Evolutionary conservation across 192 early-diverging fungal genomes (phyloP).

Genomic region (Gonapodya prolifera): DNA sequence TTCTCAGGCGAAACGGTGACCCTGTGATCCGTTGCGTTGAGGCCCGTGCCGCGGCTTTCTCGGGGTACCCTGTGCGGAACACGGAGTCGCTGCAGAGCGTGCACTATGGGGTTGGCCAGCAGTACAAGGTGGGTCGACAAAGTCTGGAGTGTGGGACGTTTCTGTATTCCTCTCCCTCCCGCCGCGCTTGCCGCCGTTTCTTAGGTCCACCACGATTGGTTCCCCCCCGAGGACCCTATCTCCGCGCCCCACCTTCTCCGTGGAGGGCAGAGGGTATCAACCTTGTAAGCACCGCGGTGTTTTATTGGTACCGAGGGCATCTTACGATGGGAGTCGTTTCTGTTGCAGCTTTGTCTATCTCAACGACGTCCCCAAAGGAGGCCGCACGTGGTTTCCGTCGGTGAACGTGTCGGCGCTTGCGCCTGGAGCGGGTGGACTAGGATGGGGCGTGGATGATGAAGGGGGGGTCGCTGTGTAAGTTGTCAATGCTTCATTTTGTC

Average conservation of each 20-base stretch:
- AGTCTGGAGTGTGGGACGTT: not conserved
- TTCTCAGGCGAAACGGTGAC: not conserved
- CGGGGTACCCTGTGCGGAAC: constrained; percentile 2
- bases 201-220: not conserved
- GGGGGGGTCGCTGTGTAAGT: not conserved
- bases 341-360: not conserved
- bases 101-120: not conserved
- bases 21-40: not conserved
- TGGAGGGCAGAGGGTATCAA: not conserved
- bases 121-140: not conserved
- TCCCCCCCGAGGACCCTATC: not conserved
- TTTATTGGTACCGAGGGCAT: not conserved
- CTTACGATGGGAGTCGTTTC: not conserved
- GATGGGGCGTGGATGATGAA: not conserved
- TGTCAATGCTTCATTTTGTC: too few species aligned
- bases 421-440: not conserved
- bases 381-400: not conserved
- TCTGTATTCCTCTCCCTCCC: not conserved
- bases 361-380: not conserved
- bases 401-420: not conserved
- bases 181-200: not conserved
- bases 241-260: not conserved
- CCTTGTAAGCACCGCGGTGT: not conserved
- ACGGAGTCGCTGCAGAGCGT: not conserved
- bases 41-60: not conserved